phyloP scores from a whole-genome alignment of 2,329 filamentous ascomycete genomes.

The Neurospora crassa region DNA sequence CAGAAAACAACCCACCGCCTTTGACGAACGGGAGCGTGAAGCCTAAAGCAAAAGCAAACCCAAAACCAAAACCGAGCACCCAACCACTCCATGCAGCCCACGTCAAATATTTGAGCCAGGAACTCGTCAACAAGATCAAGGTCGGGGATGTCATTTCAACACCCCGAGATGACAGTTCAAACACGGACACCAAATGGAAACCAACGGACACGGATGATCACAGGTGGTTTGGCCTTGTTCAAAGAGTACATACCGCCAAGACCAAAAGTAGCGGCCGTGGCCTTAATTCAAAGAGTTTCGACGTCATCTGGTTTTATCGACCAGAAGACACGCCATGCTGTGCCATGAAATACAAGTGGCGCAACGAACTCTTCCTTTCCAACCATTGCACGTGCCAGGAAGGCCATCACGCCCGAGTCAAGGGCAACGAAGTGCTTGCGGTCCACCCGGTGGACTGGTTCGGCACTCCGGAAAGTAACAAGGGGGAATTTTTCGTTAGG shows the following conservation, averaged over 20 bases:
- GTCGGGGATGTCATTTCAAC: slow-evolving; percentile 42
- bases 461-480: slow-evolving; percentile 31
- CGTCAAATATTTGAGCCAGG: slow-evolving; percentile 6
- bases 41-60: background rate
- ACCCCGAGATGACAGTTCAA: slow-evolving; percentile 29
- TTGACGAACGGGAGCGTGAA: slow-evolving; percentile 15
- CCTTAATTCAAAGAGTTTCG: slow-evolving; percentile 33
- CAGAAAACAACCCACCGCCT: background rate
- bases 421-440: slow-evolving; percentile 44
- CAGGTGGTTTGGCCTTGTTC: slow-evolving; percentile 65
- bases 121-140: slow-evolving; percentile 26
- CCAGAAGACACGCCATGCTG: slow-evolving; percentile 62
- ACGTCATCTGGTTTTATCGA: slow-evolving; percentile 66
- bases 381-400: slow-evolving; percentile 64
- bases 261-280: background rate
- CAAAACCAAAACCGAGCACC: slow-evolving; percentile 15
- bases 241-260: slow-evolving; percentile 34
- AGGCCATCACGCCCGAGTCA: slow-evolving; percentile 29
- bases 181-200: slow-evolving; percentile 47
- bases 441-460: slow-evolving; percentile 52
- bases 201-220: slow-evolving; percentile 35
- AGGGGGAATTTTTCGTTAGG: slow-evolving; percentile 55
- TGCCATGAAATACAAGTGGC: slow-evolving; percentile 56
- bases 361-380: slow-evolving; percentile 67
- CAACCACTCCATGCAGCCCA: background rate